Conservation (phyloP, 305 asterid genomes). For the Rubia tinctorum region DNA sequence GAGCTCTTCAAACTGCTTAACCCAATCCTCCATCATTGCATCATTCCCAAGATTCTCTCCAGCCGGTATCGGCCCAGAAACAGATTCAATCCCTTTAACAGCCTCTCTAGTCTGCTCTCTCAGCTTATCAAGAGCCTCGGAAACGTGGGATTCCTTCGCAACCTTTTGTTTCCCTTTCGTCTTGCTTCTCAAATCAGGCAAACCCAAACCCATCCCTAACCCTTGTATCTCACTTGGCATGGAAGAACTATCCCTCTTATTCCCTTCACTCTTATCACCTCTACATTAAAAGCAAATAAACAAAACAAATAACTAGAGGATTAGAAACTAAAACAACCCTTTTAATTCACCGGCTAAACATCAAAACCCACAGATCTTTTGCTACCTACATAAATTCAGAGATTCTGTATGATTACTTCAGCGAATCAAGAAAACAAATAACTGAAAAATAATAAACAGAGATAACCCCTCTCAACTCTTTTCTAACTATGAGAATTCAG, state of each 20-base stretch:
- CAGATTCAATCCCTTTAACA: conserved; percentile 81
- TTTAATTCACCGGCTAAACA: conserved; percentile 9
- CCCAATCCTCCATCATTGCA: conserved; percentile 93
- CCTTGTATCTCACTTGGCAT: conserved; percentile 64
- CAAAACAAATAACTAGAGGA: not conserved
- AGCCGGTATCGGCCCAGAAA: conserved; percentile 46
- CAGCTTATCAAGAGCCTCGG: conserved; percentile 92
- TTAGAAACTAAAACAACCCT: conserved; percentile 6
- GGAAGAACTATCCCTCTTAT: conserved; percentile 43
- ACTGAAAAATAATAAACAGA: not conserved
- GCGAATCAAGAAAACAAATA: not conserved
- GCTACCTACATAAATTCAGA: not conserved
- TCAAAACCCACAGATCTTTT: conserved; percentile 12
- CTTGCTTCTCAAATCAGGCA: conserved; percentile 89
- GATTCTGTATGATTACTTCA: too few species aligned
- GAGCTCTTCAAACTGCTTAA: conserved; percentile 95
- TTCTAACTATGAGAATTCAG: not conserved
- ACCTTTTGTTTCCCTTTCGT: conserved; percentile 83
- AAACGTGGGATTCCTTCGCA: conserved; percentile 60
- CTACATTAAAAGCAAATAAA: conserved; percentile 30
- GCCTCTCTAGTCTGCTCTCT: conserved; percentile 94
- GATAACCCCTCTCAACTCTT: not conserved
- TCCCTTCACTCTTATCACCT: conserved; percentile 37
- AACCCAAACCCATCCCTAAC: conserved; percentile 81
- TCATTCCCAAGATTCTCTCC: conserved; percentile 60